These are phyloP conservation scores for Aspergillus puulaauensis DNA, from an alignment of 2,329 filamentous ascomycete species.

Conservation along the genomic window DNA sequence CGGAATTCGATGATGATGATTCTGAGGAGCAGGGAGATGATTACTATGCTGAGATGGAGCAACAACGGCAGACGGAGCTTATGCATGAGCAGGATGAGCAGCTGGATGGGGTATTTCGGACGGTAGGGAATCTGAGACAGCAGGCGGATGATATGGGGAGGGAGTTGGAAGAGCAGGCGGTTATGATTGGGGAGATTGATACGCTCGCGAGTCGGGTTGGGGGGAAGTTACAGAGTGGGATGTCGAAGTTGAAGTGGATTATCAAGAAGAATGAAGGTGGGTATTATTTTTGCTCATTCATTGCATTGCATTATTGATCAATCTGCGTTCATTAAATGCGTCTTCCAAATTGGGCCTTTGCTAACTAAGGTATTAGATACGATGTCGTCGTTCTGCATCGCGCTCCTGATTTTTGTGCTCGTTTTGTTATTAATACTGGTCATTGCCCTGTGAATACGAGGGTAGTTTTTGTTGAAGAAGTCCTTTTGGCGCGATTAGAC, in stretches of 20 bases:
- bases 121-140: conserved; percentile 82
- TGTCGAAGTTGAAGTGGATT: conserved; percentile 82
- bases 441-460: conserved; percentile 48
- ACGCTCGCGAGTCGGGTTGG: conserved; percentile 82
- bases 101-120: conserved; percentile 87
- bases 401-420: conserved; percentile 79
- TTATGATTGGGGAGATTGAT: conserved; percentile 85
- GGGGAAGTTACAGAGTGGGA: conserved; percentile 77
- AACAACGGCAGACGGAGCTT: conserved; percentile 85
- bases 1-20: conserved; percentile 54
- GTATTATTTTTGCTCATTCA: conserved; percentile 27
- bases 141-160: conserved; percentile 96
- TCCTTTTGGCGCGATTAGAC: conserved; percentile 23
- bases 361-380: conserved; percentile 51
- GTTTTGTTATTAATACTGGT: conserved; percentile 83
- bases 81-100: conserved; percentile 94
- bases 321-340: not conserved
- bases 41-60: conserved; percentile 79
- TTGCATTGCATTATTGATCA: conserved; percentile 5
- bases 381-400: conserved; percentile 88
- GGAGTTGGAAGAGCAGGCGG: conserved; percentile 90
- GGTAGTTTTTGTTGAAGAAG: not conserved
- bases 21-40: conserved; percentile 53
- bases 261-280: conserved; percentile 88
- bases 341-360: not conserved